phyloP scores from a whole-genome alignment of 129 eudicot species.

The Artemisia tridentata region DNA sequence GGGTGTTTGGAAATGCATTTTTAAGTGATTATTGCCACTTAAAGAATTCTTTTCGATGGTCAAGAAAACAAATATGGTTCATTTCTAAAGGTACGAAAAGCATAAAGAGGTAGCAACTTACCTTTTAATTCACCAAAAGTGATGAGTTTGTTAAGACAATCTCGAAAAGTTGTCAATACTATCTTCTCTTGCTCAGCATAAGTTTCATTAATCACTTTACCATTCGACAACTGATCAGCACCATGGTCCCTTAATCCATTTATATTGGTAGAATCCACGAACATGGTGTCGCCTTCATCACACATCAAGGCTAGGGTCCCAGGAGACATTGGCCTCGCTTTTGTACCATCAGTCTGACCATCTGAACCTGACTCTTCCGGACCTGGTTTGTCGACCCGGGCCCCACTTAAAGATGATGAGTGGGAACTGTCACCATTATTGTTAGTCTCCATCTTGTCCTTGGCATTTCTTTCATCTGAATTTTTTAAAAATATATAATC shows the following conservation, averaged over 20 bases:
- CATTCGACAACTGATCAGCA: conserved; percentile 28
- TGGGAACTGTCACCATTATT: conserved; percentile 24
- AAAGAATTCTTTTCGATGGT: not conserved
- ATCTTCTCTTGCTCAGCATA: conserved; percentile 70
- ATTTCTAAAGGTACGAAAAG: not conserved
- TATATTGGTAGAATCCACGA: conserved; percentile 25
- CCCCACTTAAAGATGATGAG: conserved; percentile 22
- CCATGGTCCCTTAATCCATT: conserved; percentile 19
- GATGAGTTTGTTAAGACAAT: conserved; percentile 62
- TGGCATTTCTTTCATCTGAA: conserved; percentile 29
- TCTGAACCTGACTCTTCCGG: conserved; percentile 13
- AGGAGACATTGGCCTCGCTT: conserved; percentile 62
- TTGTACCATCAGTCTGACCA: conserved; percentile 24
- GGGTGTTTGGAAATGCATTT: no score
- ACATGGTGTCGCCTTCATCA: conserved; percentile 59
- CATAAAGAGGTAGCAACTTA: conserved; percentile 17
- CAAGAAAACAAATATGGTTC: not conserved
- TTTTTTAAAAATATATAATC: not conserved
- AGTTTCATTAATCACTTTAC: conserved; percentile 28
- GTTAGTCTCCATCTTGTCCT: conserved; percentile 13
- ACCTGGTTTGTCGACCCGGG: conserved; percentile 13
- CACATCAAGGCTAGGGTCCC: conserved; percentile 80
- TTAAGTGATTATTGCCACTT: no score
- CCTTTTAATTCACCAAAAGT: conserved; percentile 44
- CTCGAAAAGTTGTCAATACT: conserved; percentile 56